Base-by-base conservation (phyloP, 2,329 filamentous ascomycete genomes). In the Fusarium sp. region DNA sequence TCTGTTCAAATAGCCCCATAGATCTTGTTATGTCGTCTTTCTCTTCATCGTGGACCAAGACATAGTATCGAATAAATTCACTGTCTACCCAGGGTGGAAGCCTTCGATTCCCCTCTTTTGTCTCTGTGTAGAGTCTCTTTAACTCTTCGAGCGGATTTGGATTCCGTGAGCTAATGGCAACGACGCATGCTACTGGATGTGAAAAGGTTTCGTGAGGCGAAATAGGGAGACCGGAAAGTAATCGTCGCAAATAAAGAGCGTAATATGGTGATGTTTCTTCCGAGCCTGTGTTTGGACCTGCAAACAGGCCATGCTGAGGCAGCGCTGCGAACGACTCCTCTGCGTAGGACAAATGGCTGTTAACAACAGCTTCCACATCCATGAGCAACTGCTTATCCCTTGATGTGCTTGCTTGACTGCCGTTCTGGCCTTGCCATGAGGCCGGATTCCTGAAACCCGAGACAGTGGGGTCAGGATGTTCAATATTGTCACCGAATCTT, bases 1-100 rank as follows among this genome's bases (percentile, higher is more conserved):
- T 99, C 80, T 98, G 94, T 75, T 99, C 96, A 80, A 97, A 99
- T 32, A 98, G 85, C 20, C 90, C 89, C 80, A 95, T 95, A 15
- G 95, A 97, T 81, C 94, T 92, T 40, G 90, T 89, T 67, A 98
- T 97, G 78, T 99, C 95, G 77, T 97, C 95, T 67, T 90, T 90
- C 78, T 99, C 96, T 82, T 99, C 97, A 75, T 99, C 96, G 77
- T 99, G 96, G 20, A 99, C 92, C 44, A 99, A 85, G 18, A 99
- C 93, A 81, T 99, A 99, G 81, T 99, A 99, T 70, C 96, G 89
- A 70, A 99, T 84, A 80, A 96, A 99, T 68, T 98, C 94, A 33
- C 92, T 91, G 77, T 97, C 91, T 2, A 98, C 92, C 92, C 95
- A 99, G 23, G 88, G 85, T 1, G 95, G 95, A 59, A 97, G 82